These are phyloP conservation scores for Claviceps maximensis DNA, from an alignment of 2,329 filamentous ascomycete species.

Conservation along the genomic window DNA sequence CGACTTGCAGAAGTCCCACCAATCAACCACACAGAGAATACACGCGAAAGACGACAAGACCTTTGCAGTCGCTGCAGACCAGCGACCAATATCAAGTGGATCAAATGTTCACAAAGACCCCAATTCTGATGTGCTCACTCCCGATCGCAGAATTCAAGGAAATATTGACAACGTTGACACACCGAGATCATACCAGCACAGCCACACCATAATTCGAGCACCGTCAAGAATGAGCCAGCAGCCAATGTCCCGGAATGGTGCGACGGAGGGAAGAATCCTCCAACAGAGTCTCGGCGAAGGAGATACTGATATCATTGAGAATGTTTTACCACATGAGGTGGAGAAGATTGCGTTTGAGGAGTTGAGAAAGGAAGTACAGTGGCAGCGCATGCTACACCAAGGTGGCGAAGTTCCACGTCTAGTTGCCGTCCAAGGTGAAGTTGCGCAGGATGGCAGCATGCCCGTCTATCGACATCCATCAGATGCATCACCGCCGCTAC, in stretches of 20 bases:
- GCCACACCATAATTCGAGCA: neutral
- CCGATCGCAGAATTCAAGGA: neutral
- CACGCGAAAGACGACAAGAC: constrained; percentile 1
- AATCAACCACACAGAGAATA: constrained; percentile 9
- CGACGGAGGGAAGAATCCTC: constrained; percentile 7
- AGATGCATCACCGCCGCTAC: constrained; percentile 69
- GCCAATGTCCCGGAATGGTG: neutral
- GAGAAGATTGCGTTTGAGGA: constrained; percentile 52
- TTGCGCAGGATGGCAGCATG: constrained; percentile 55
- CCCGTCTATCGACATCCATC: constrained; percentile 93
- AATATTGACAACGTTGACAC: neutral
- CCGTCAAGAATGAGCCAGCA: neutral
- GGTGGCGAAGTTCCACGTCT: constrained; percentile 84
- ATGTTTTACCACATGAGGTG: constrained; percentile 49
- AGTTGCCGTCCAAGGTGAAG: constrained; percentile 73
- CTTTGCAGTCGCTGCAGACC: neutral
- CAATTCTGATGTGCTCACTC: neutral
- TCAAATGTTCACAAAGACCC: neutral
- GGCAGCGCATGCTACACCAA: constrained; percentile 87
- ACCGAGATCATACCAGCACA: neutral
- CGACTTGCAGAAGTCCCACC: constrained; percentile 6
- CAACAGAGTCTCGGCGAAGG: constrained; percentile 58
- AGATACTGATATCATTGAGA: constrained; percentile 60
- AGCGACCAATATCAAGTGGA: neutral
- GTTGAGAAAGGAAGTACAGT: constrained; percentile 62